A percentile compares a stretch with the other conserved stretches of the same genome.
Conservation (phyloP, 345 rosid species). For the Mangifera indica region DNA sequence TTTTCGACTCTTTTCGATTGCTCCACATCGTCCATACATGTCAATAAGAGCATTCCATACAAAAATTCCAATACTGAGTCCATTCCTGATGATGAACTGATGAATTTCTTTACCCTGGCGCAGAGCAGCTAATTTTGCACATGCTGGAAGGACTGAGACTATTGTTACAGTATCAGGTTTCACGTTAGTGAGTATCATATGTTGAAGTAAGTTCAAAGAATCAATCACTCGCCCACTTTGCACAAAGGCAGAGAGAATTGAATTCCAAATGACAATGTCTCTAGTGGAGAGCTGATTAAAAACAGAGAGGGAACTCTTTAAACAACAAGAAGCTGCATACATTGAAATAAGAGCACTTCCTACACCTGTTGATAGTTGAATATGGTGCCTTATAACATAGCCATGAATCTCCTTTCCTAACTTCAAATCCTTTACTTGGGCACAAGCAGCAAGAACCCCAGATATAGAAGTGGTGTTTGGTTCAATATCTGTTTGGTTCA, state of each 20-base stretch:
- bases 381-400: conserved; percentile 22
- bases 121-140: conserved; percentile 39
- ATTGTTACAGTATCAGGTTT: conserved; percentile 35
- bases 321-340: conserved; percentile 30
- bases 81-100: conserved; percentile 33
- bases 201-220: conserved; percentile 31
- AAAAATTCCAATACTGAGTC: conserved; percentile 27
- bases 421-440: conserved; percentile 24
- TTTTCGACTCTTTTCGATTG: conserved; percentile 23
- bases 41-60: conserved; percentile 29
- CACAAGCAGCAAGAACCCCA: conserved; percentile 29
- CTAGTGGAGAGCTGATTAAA: conserved; percentile 30
- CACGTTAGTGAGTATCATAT: conserved; percentile 27
- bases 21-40: conserved; percentile 33
- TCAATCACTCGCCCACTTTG: conserved; percentile 21
- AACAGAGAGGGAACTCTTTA: conserved; percentile 23
- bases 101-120: conserved; percentile 46
- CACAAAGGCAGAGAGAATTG: conserved; percentile 30
- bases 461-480: conserved; percentile 46
- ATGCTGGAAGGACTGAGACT: conserved; percentile 39
- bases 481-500: conserved; percentile 27
- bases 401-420: conserved; percentile 35
- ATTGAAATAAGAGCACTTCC: conserved; percentile 37
- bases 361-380: conserved; percentile 24
- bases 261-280: conserved; percentile 37